Evolutionary conservation across 208 protist species (phyloP), one percentile per base, ranked within the genome.

Genomic region (Crithidia thermophila): DNA sequence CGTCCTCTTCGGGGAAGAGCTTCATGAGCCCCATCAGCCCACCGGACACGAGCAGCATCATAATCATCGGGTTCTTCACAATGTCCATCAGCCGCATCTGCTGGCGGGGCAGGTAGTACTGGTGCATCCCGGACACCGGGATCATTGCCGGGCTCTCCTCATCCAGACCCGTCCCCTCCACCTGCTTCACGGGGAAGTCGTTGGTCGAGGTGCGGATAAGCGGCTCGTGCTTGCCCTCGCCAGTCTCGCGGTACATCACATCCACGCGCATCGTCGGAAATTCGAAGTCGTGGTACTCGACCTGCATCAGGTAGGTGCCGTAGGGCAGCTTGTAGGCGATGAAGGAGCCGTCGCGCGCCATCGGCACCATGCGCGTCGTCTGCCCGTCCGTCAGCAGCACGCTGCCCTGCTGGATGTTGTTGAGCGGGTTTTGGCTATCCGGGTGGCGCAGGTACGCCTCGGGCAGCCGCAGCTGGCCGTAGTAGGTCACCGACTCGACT

Each of bases 271-370:
- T 62, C 16, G 83, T 90, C 20, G 87, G 90, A 47, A 92, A 95
- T 58, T 81, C 63, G 47, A 92, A 91, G 72, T 95, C 60, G 61
- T 85, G 75, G 72, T 87, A 95, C 34, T 95, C 90, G 14, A 72
- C 81, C 64, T 93, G 87, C 27, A 95, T 63, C 30, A 89, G 62
- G 64, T 95, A 95, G n/a, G 77, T 81, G 37, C 90, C 90, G 68
- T 87, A 90, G 3, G 90, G 87, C 11, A 95, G 45, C 42, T 79
- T 70, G 64, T 90, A 79, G 4, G 78, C 75, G 21, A 89, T 84
- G 63, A 95, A 95, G 20, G 79, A 79, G 13, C 90, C 90, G 58
- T 93, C 90, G 4, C 62, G 59, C 28, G 84, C 63, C 6, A 85
- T 80, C 20, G 87, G 79, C 6, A 91, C 82, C 45, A 82, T 79